Evolutionary conservation across 441 rosid genomes (phyloP).

Genomic region (Pelargonium australe): DNA sequence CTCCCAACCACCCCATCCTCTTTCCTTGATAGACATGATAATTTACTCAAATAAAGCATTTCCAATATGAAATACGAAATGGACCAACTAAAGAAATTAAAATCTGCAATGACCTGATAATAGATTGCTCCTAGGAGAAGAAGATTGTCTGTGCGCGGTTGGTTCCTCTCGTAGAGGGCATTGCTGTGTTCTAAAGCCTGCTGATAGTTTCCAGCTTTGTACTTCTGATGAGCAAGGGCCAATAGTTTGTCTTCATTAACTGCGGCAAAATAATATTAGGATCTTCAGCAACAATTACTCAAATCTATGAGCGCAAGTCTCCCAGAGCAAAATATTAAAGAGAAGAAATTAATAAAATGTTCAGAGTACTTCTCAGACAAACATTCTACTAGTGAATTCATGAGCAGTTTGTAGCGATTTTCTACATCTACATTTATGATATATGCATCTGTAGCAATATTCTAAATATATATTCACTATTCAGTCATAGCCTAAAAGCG

Average conservation of each 20-base stretch:
- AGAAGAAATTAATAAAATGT: not conserved
- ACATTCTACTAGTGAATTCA: not conserved
- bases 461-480: too few relatives aligned
- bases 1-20: not conserved
- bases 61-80: not conserved
- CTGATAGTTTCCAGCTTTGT: conserved; percentile 73
- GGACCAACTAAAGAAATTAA: not conserved
- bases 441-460: too few relatives aligned
- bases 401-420: too few relatives aligned
- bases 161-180: conserved; percentile 67
- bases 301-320: too few relatives aligned
- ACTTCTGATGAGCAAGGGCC: conserved; percentile 76
- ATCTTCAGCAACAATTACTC: not conserved
- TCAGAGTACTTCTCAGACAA: not conserved
- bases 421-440: too few relatives aligned
- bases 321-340: too few relatives aligned
- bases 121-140: conserved; percentile 92
- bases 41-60: too few relatives aligned
- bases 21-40: not conserved
- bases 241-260: conserved; percentile 73
- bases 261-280: conserved; percentile 22
- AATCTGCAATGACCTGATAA: conserved; percentile 59
- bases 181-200: conserved; percentile 83
- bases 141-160: conserved; percentile 86
- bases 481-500: too few relatives aligned